phyloP scores from a whole-genome alignment of 2,329 filamentous ascomycete genomes.

The Uncinocarpus reesii region DNA sequence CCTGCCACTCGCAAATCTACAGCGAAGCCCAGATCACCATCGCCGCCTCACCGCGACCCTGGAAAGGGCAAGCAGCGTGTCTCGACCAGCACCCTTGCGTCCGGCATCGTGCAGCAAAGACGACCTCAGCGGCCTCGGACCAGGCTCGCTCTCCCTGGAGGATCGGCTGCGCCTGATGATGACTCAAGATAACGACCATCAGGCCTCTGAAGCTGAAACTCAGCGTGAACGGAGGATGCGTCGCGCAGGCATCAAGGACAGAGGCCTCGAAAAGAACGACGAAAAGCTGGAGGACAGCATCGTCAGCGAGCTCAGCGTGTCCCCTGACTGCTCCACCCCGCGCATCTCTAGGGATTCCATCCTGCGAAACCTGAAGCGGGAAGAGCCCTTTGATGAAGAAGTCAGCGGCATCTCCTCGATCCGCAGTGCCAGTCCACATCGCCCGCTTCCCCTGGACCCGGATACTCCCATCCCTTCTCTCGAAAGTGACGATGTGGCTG shows the following conservation, averaged over 20 bases:
- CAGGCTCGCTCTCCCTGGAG: slow-evolving; percentile 69
- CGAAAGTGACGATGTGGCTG: slow-evolving; percentile 53
- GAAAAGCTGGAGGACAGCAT: slow-evolving; percentile 25
- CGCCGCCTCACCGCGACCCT: slow-evolving; percentile 57
- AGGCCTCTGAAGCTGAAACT: slow-evolving; percentile 52
- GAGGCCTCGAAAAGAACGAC: slow-evolving; percentile 28
- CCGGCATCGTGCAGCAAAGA: slow-evolving; percentile 60
- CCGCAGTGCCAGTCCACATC: slow-evolving; percentile 46
- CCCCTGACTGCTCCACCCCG: slow-evolving; percentile 47
- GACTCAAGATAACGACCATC: slow-evolving; percentile 55
- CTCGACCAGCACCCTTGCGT: slow-evolving; percentile 61
- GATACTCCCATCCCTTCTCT: slow-evolving; percentile 83
- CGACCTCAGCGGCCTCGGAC: slow-evolving; percentile 66
- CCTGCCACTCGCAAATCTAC: slow-evolving; percentile 49
- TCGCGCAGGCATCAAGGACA: slow-evolving; percentile 42
- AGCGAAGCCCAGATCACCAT: slow-evolving; percentile 38
- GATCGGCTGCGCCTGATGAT: slow-evolving; percentile 83
- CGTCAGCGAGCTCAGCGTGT: slow-evolving; percentile 46
- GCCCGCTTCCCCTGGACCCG: slow-evolving; percentile 57
- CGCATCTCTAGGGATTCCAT: slow-evolving; percentile 92
- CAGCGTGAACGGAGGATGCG: slow-evolving; percentile 61
- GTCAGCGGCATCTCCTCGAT: slow-evolving; percentile 50
- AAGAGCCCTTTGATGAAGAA: slow-evolving; percentile 42
- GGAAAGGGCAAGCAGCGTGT: slow-evolving; percentile 58
- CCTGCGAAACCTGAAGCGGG: slow-evolving; percentile 64